Evolutionary conservation across 2,329 filamentous ascomycete species (phyloP), one percentile per base, ranked within the genome.

Genomic region (Aspergillus caelatus): DNA sequence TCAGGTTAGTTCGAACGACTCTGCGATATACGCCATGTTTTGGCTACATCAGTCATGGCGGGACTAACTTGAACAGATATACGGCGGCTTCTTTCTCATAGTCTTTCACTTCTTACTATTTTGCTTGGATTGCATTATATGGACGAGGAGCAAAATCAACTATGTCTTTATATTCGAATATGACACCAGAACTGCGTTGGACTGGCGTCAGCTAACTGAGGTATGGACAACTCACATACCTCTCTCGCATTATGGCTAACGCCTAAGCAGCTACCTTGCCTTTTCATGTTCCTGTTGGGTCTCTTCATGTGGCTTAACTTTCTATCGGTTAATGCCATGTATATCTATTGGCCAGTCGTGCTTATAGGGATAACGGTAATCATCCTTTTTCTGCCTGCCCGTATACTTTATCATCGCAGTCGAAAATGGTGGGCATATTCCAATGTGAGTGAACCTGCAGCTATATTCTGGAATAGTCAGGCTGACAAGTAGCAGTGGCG

Each of bases 101-200:
- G 84, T 96, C 6, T 84, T 93, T 52, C 83, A 98, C 23, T 90
- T 96, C 72, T 81, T 90, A 11, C 80, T 96, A n/a, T 98, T 98
- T 74, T 93, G 91, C 72, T 72, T 97, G 41, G 89, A 93, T 72
- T 96, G 94, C 75, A 88, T 89, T 61, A 80, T 96, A 19, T 99
- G 94, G 93, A 88, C 88, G 7, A 82, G 82, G 58, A 89, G 90
- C 75, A 96, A 94, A 78, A 92, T 99, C 79, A 99, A 99, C 75
- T 98, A 98, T 76, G 87, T 90, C 60, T 97, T 97, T 77, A 93
- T 98, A 70, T 99, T 99, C 74, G 95, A 99, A 79, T 95, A 97
- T 74, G 94, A 98, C 81, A 89, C 90, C 60, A 86, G 94, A 62
- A 89, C 95, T 75, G 88, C 90, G 67, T 81, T 98, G 32, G 92